A percentile compares a stretch with the other conserved stretches of the same genome.
Evolutionary conservation across 805 yeast genomes (phyloP).

Genomic region (Candida tallmaniae): DNA sequence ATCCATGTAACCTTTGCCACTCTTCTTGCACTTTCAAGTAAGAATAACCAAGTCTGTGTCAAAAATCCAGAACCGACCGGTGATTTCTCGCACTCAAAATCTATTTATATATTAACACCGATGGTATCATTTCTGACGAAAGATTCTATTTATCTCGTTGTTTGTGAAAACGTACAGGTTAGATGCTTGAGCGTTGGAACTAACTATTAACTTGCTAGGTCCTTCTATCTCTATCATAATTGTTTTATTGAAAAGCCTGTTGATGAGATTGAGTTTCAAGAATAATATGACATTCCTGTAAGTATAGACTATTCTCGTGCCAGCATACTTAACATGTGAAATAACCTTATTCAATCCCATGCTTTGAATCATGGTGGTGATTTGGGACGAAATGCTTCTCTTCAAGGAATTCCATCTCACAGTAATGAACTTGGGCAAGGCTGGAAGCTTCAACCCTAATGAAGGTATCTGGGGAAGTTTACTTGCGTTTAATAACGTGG

Average conservation of each 20-base stretch:
- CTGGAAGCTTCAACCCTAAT: background rate
- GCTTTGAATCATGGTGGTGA: background rate
- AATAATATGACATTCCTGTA: conserved; percentile 5
- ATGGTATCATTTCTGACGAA: conserved; percentile 1
- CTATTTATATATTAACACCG: no score
- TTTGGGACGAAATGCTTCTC: background rate
- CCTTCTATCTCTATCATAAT: conserved; percentile 22
- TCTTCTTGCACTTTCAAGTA: no score
- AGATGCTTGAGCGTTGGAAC: conserved; percentile 12
- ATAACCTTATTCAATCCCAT: conserved; percentile 1
- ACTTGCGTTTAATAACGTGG: conserved; percentile 5
- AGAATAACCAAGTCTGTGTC: no score
- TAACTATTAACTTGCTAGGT: conserved; percentile 22
- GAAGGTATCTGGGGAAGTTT: conserved; percentile 2
- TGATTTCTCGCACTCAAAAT: no score
- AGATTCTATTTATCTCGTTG: conserved; percentile 13
- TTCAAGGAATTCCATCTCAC: background rate
- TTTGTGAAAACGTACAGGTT: conserved; percentile 13
- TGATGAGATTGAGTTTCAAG: conserved; percentile 11
- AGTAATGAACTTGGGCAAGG: background rate
- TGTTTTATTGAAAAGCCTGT: conserved; percentile 11
- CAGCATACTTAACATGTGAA: background rate
- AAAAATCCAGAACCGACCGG: no score
- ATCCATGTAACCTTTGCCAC: no score
- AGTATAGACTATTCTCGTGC: conserved; percentile 5